Percentiles rank a stretch among this genome's conserved stretches.
phyloP scores from a whole-genome alignment of 768 basidiomycete species.

The Udeniomyces megalosporus region DNA sequence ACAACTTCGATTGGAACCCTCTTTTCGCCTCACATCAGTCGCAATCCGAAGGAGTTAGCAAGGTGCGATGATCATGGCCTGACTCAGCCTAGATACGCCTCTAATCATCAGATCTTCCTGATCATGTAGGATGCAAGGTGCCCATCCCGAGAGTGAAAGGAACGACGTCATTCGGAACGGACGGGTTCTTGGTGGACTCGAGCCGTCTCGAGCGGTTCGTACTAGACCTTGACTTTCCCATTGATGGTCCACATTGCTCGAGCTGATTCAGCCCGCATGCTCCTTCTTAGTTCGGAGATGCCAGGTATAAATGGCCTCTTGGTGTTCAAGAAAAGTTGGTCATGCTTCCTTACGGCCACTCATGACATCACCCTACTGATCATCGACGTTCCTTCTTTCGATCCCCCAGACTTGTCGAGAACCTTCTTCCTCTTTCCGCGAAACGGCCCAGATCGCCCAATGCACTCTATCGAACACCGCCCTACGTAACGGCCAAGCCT shows the following conservation, averaged over 20 bases:
- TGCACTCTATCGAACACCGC: constrained; percentile 65
- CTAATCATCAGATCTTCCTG: too few relatives aligned
- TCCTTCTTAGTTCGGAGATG: constrained; percentile 50
- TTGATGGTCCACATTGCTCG: neutral
- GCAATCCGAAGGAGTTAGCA: constrained; percentile 60
- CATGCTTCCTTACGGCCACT: constrained; percentile 34
- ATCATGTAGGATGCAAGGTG: constrained; percentile 40
- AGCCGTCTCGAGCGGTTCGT: constrained; percentile 38
- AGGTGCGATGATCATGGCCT: constrained; percentile 38
- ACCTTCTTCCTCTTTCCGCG: constrained; percentile 44
- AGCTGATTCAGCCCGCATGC: neutral
- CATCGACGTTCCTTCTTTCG: neutral
- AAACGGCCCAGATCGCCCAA: constrained; percentile 43
- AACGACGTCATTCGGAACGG: constrained; percentile 58
- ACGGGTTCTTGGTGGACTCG: constrained; percentile 70
- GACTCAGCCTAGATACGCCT: neutral
- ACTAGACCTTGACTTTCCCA: neutral
- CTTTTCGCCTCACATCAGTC: too few relatives aligned
- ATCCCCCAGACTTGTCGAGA: constrained; percentile 47
- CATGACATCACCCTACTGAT: neutral
- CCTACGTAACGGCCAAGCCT: constrained; percentile 76
- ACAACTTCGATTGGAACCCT: too few relatives aligned
- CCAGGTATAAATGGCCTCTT: constrained; percentile 49
- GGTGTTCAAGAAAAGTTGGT: neutral
- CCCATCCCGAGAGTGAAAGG: constrained; percentile 65